Evolutionary conservation across 2,329 filamentous ascomycete genomes (phyloP), one percentile per base, ranked within the genome.

Genomic region (Diaporthe sp.): DNA sequence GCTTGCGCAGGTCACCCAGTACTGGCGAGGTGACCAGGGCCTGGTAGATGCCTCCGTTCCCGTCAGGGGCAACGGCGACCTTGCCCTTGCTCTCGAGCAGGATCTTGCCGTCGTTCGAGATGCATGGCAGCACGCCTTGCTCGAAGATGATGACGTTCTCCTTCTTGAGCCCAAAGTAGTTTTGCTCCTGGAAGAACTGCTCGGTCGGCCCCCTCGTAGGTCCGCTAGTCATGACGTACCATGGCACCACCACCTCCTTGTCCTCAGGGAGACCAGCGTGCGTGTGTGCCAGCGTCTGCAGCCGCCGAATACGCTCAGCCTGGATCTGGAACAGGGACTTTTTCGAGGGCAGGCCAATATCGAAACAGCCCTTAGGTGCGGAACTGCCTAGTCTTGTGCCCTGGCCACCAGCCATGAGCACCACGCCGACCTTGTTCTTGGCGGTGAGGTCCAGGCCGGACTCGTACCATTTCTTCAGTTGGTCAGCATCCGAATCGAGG

Each of bases 211-310:
- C 92, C 78, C 96, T 91, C 10, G 97, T 99, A 60, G 97, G 97
- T 6, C 97, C 97, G 81, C 95, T 98, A 80, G 97, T 99, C 97
- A 99, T 99, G 84, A 99, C 95, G 86, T 99, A 99, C 97, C 97
- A 99, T 17, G 97, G 97, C 55, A 98, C 92, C 42, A 93, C 88
- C 57, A 91, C 91, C 72, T 87, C 87, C 77, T 84, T 84, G 66
- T 87, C 87, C 76, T 86, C 77, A 22, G 78, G 78, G 42, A 77
- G 87, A 74, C 89, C 89, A 71, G 90, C 87, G 82, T 92, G 91
- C 83, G 93, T 92, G 79, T 92, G 89, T 57, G 96, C 96, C 77
- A 98, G 87, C 80, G 92, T 86, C 86, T 98, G 94, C 12, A 97
- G 86, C 87, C 95, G 97, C 80, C 89, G 89, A 82, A 99, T 98